Base-by-base conservation (phyloP, 768 basidiomycete species). In the Calocybe indica region DNA sequence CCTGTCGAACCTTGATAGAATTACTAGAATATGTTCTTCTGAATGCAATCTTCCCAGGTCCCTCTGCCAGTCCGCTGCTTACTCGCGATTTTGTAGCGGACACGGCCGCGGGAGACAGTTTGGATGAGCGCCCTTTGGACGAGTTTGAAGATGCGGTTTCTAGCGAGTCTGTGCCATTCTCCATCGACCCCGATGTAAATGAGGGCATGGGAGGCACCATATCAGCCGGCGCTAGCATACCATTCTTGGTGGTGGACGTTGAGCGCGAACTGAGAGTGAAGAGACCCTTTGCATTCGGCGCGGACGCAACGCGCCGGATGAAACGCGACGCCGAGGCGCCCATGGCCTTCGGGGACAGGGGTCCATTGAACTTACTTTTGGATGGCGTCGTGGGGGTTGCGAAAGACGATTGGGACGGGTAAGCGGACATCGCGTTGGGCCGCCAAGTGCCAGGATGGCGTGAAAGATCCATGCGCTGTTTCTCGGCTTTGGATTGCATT, bases 11-110 rank as follows among this genome's bases (percentile, higher is more conserved):
- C 71, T 96, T 96, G 71, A 99, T 98, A 13, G 92, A 95, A 66
- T 96, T 95, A 61, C 90, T 93, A 36, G 92, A 95, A 68, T 99
- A 99, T 40, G 96, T 98, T 60, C 96, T 72, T 48, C 91, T 79
- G 65, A 98, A 98, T 29, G 89, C 79, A 52, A 79, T 68, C 65
- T 81, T 81, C 48, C 77, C 76, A 14, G 82, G 81, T 6, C 73
- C 74, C 15, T 73, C 77, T 47, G 60, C 54, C 15, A 58, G 60
- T 35, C 76, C 72, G 47, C 73, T 78, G 46, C 67, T 68, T 22
- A 77, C 64, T 44, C 75, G 70, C 46, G 73, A 65, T 52, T 72
- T 75, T 44, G 69, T 60, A 55, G 60, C 67, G 43, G 64, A 61
- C 35, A 65, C 63, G 55, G 59, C 64, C 40, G 69, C 62, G 44